Evolutionary conservation across 1,284 basidiomycete species (phyloP).

Genomic region (Sphaerobolus stellatus): DNA sequence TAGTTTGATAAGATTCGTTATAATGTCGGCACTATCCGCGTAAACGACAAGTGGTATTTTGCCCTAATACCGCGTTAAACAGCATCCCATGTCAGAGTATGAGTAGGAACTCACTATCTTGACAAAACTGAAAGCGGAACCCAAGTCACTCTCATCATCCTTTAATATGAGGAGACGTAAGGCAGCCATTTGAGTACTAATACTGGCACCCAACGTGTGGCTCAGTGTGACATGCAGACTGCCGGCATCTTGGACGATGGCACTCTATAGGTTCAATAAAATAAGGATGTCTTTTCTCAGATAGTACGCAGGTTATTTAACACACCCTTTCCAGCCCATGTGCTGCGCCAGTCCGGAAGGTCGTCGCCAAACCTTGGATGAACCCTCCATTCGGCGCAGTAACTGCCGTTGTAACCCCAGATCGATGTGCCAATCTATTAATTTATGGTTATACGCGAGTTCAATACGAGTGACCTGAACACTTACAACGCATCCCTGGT

Average conservation of each 20-base stretch:
- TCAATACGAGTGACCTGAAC: not conserved
- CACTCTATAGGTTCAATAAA: constrained; percentile 31
- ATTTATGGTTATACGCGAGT: not conserved
- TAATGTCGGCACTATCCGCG: constrained; percentile 47
- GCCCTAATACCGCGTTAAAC: constrained; percentile 21
- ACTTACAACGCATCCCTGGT: constrained; percentile 51
- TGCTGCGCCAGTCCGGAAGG: constrained; percentile 44
- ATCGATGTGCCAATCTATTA: constrained; percentile 14
- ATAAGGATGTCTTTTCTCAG: not conserved
- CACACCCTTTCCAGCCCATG: constrained; percentile 35
- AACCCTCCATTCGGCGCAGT: constrained; percentile 42
- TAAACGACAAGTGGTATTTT: constrained; percentile 52
- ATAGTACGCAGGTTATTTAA: not conserved
- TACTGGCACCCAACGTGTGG: constrained; percentile 31
- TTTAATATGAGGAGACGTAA: constrained; percentile 54
- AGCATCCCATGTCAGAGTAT: not conserved
- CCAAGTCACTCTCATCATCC: constrained; percentile 45
- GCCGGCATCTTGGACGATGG: constrained; percentile 44
- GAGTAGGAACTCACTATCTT: constrained; percentile 35
- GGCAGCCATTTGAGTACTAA: constrained; percentile 44
- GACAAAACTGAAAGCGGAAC: constrained; percentile 55
- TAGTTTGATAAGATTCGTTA: constrained; percentile 46
- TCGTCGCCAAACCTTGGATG: constrained; percentile 47
- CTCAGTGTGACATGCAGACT: constrained; percentile 45
- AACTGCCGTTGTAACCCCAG: constrained; percentile 26